Base-by-base conservation (phyloP, 2,329 filamentous ascomycete genomes). In the Periconia macrospinosa region DNA sequence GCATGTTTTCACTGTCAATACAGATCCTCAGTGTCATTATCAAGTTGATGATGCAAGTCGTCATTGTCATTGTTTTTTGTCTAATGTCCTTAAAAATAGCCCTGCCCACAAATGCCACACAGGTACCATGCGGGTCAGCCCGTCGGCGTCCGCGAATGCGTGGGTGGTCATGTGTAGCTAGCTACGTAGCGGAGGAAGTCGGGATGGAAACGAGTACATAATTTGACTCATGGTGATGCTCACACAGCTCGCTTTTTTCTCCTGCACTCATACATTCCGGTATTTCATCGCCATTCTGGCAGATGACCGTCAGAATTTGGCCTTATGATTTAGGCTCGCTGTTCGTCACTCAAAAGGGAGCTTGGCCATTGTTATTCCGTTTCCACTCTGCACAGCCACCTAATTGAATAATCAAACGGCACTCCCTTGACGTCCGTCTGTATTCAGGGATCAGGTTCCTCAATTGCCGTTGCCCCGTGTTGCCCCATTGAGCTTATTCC, bases 241-340 rank as follows among this genome's bases (percentile, higher is more conserved):
- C 47, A 42, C 49, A 55, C 53, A 41, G 49, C 52, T 51, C 48
- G 45, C 49, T 49, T 56, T 65, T 56, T 60, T 63, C 58, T 64
- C 58, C 30, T 45, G 54, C 59, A 54, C 41, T 54, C 48, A 42
- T 43, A 40, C 45, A 45, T 48, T 48, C 56, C 58, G 57, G 48
- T 18, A 33, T 42, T 56, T 67, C 58, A 61, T 63, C 62, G 63
- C 59, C 56, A 55, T 53, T 37, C 30, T 50, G 52, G 53, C 69
- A 71, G 63, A 66, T 72, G 68, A 70, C 68, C 61, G 43, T 60
- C 58, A 61, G 50, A 61, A 44, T 53, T 57, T 61, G 52, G 58
- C 61, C 61, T 68, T 56, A 64, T 46, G 49, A 37, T 50, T 55
- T 46, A 57, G 60, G 65, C 57, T 41, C 52, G 50, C 45, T 47